These are phyloP conservation scores for Boletus rufocinnamomeus DNA, from an alignment of 768 basidiomycete genomes.

Conservation along the genomic window DNA sequence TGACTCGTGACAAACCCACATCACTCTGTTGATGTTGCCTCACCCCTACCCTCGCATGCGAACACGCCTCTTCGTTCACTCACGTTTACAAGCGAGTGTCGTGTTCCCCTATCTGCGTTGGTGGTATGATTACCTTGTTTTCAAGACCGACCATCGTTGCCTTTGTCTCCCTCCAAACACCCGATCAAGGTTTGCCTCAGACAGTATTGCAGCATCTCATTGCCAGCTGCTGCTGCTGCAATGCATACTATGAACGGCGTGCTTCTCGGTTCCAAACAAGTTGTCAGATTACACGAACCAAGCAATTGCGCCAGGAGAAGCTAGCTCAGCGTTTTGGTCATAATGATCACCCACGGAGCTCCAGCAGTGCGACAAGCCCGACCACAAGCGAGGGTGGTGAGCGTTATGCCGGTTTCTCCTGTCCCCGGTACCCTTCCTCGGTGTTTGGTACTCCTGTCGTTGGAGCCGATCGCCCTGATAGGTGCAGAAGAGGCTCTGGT, in stretches of 20 bases:
- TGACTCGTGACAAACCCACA: too few species aligned
- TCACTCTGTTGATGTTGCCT: too few species aligned
- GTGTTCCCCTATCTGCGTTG: too few species aligned
- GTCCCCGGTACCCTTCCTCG: constrained; percentile 59
- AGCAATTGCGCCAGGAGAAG: constrained; percentile 88
- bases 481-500: constrained; percentile 76
- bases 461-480: constrained; percentile 57
- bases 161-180: constrained; percentile 84
- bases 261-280: constrained; percentile 70
- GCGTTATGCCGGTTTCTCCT: constrained; percentile 70
- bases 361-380: constrained; percentile 85
- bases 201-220: not conserved
- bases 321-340: constrained; percentile 79
- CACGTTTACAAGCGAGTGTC: too few species aligned
- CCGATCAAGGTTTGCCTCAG: constrained; percentile 66
- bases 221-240: constrained; percentile 66
- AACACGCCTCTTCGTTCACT: too few species aligned
- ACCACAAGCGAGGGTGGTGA: constrained; percentile 82
- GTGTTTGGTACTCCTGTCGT: constrained; percentile 58
- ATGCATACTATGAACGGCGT: constrained; percentile 81
- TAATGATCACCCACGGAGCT: constrained; percentile 77
- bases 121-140: too few species aligned
- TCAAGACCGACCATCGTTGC: too few species aligned
- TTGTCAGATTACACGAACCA: constrained; percentile 91
- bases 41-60: too few species aligned